Base-by-base conservation (phyloP, 352 stramenopile genomes). In the Globisporangium ultimum region DNA sequence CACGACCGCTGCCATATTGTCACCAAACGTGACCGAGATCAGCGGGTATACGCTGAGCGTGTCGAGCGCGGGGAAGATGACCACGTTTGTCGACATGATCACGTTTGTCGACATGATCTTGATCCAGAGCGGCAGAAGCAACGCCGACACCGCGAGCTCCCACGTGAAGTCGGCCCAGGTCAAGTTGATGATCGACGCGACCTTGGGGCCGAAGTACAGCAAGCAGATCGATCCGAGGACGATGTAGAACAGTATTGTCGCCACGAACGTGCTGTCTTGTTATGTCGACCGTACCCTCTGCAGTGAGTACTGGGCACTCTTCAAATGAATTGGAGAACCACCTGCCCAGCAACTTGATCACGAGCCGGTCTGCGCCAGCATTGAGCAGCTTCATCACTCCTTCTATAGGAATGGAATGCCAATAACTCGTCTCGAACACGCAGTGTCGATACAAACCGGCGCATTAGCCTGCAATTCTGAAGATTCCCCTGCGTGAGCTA, bases 1-100 rank as follows among this genome's bases (percentile, higher is more conserved):
- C 21, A 88, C 55, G 20, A 90, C 72, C 3, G 80, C 81, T 0
- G 82, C 74, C 66, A 97, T 87, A 70, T 96, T 97, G 67, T 96
- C 88, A 20, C 89, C 89, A 15, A 97, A 74, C 17, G 89, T 97
- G 46, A 95, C 89, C 0, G 87, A 93, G 71, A 97, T 97, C 28
- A 97, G 66, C n/a, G 89, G 89, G 60, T 96, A 97, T 22, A 97
- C 86, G 52, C 84, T 95, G 53, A 97, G 66, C 11, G 88, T 97
- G 61, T 97, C 89, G 7, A 96, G 68, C 21, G 89, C 89, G 12
- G 89, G 89, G 55, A 97, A 97, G 8, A 96, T 58, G 22, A 97
- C 88, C n/a, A n/a, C n/a, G n/a, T n/a, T n/a, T n/a, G n/a, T n/a
- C n/a, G n/a, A n/a, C n/a, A n/a, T n/a, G n/a, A n/a, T n/a, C 22